Base-by-base conservation (phyloP, 179 eudicot species). In the Vitellaria paradoxa region DNA sequence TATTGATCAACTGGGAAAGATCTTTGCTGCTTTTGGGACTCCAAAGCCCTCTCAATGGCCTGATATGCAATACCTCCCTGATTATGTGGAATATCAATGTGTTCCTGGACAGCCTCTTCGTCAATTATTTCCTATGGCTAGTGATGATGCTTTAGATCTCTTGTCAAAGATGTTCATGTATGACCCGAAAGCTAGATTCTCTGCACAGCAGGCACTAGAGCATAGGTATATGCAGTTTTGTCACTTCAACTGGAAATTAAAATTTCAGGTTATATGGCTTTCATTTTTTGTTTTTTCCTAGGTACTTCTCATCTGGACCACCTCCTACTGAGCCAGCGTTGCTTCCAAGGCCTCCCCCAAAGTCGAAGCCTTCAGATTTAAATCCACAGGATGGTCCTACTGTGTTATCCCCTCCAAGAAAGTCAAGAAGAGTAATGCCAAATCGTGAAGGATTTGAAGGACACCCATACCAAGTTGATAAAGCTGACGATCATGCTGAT, bases 1-100 rank as follows among this genome's bases (percentile, higher is more conserved):
- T 82, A 96, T 96, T 72, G 99, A 96, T 88, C 99, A 96, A 84
- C 82, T 96, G 72, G 99, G 99, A 15, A 96, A 96, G 82, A 96
- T 96, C 20, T 96, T 96, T 85, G 93, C 90, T 60, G 95, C 95
- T 76, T 96, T 96, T 85, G 99, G 99, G 70, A 96, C 99, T 46
- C 97, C 99, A 63, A 96, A 96, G 86, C 79, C 87, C 62, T 85
- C 93, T 30, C 98, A 96, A 79, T 96, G 99, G 99, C 82, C 92
- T 83, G 99, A 93, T 87, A 87, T 93, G 93, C 78, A 87, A 4
- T 91, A 86, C 78, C 96, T 96, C 64, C 99, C 99, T 49, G 99
- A 96, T 84, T 96, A 93, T 65, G 96, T 96, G 76, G 99, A 96
- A 79, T 96, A 93, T 79, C 97, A 93, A 72, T 80, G 80, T 85